phyloP scores from a whole-genome alignment of 208 protist species.

The Leishmania lainsoni region DNA sequence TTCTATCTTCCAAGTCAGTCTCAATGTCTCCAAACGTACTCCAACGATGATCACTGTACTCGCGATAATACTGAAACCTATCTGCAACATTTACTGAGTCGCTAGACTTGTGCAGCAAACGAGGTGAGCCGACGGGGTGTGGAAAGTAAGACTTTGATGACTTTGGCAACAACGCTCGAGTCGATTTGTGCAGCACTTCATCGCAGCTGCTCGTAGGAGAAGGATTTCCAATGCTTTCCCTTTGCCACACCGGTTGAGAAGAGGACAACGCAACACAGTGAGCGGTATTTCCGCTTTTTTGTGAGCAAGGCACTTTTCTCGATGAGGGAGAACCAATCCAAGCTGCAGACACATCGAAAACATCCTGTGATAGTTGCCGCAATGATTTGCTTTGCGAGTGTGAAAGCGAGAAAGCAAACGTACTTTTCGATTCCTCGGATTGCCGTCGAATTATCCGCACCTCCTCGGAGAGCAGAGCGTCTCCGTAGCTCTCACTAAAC shows the following conservation, averaged over 20 bases:
- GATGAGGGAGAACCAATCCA: background rate
- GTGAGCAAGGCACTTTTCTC: background rate
- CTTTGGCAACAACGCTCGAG: background rate
- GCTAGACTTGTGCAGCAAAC: background rate
- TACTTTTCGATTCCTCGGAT: background rate
- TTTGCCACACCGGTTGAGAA: background rate
- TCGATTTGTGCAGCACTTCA: background rate
- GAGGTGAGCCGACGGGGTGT: background rate
- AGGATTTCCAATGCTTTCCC: background rate
- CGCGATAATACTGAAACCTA: background rate
- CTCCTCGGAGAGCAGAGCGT: conserved; percentile 31
- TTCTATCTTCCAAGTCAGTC: conserved; percentile 7
- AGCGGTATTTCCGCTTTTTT: background rate
- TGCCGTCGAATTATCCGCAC: conserved; percentile 24
- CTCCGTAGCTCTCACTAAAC: conserved; percentile 47
- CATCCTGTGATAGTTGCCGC: background rate
- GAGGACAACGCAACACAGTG: background rate
- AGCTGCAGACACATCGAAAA: conserved; percentile 1
- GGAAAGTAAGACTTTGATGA: background rate
- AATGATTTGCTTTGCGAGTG: conserved; percentile 22
- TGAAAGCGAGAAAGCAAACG: conserved; percentile 5
- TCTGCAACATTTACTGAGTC: conserved; percentile 6
- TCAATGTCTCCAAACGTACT: background rate
- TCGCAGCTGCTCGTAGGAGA: background rate
- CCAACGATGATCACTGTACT: background rate